Conservation (phyloP, 768 basidiomycete species). For the Leccinellum albellum region DNA sequence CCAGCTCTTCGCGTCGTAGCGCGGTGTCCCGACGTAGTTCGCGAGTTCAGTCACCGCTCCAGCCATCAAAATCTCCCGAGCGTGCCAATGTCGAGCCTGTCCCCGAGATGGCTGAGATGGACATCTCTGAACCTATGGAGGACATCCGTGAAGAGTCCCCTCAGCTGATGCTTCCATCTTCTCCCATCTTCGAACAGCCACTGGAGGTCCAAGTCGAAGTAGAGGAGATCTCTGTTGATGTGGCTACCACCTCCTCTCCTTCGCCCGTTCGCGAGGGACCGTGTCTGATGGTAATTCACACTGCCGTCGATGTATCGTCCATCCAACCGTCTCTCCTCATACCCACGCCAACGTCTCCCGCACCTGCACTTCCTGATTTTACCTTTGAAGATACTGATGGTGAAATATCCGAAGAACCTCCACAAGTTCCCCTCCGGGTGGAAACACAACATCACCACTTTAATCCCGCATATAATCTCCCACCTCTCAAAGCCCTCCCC, state of each 20-base stretch:
- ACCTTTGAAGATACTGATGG: constrained; percentile 32
- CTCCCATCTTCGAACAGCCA: constrained; percentile 6
- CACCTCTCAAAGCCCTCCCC: constrained; percentile 52
- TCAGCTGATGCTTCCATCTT: constrained; percentile 22
- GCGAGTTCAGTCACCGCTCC: constrained; percentile 7
- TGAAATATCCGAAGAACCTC: constrained; percentile 19
- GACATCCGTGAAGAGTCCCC: constrained; percentile 23
- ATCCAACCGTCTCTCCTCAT: constrained; percentile 31
- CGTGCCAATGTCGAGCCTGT: constrained; percentile 2
- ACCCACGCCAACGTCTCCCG: constrained; percentile 36
- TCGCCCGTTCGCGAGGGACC: neutral
- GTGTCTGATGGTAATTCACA: constrained; percentile 21
- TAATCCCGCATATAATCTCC: constrained; percentile 49
- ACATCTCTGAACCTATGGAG: constrained; percentile 17
- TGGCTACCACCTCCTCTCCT: neutral
- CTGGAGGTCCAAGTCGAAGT: neutral
- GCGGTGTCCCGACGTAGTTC: constrained; percentile 19
- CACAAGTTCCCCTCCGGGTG: constrained; percentile 9
- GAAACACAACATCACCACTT: constrained; percentile 36
- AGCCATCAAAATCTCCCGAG: constrained; percentile 9
- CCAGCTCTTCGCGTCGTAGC: constrained; percentile 13
- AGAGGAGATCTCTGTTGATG: constrained; percentile 1
- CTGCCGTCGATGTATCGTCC: constrained; percentile 27
- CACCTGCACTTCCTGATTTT: constrained; percentile 27
- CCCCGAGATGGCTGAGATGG: constrained; percentile 11